Evolutionary conservation across 768 basidiomycete genomes (phyloP).

Genomic region (Coprinopsis strossmayeri): DNA sequence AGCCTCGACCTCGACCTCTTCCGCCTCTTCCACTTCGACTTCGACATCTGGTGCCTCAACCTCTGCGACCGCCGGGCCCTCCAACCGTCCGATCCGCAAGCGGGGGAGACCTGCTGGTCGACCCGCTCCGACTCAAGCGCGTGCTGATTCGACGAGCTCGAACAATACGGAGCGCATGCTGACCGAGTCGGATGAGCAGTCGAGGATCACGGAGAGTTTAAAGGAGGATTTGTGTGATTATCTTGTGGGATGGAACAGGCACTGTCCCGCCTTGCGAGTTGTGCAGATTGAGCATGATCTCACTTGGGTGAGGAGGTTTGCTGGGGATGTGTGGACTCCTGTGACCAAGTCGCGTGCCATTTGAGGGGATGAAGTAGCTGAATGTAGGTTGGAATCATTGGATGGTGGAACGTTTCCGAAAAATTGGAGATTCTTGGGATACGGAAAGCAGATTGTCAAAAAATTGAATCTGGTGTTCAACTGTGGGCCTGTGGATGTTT

Average conservation of each 20-base stretch:
- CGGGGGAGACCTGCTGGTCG: too few species aligned
- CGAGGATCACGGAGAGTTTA: slow-evolving; percentile 5
- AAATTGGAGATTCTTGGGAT: too few species aligned
- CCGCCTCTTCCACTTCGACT: not conserved
- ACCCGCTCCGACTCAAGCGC: too few species aligned
- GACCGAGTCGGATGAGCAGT: not conserved
- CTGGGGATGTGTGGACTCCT: slow-evolving; percentile 20
- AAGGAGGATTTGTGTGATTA: slow-evolving; percentile 21
- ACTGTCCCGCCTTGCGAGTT: slow-evolving; percentile 21
- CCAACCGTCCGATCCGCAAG: not conserved
- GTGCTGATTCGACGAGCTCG: too few species aligned
- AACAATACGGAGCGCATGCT: not conserved
- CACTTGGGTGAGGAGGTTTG: slow-evolving; percentile 21
- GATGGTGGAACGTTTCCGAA: too few species aligned
- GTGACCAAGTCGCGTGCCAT: too few species aligned
- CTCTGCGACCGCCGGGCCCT: not conserved
- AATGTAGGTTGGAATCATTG: too few species aligned
- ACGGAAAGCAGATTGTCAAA: too few species aligned
- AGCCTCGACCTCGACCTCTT: not conserved
- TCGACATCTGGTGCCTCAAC: too few species aligned
- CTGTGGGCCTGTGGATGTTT: too few species aligned
- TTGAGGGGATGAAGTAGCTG: too few species aligned
- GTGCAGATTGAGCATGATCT: slow-evolving; percentile 19
- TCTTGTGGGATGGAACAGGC: slow-evolving; percentile 26
- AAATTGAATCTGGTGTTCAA: too few species aligned